Conservation (phyloP, 768 basidiomycete genomes). For the Mycena capillaripes region DNA sequence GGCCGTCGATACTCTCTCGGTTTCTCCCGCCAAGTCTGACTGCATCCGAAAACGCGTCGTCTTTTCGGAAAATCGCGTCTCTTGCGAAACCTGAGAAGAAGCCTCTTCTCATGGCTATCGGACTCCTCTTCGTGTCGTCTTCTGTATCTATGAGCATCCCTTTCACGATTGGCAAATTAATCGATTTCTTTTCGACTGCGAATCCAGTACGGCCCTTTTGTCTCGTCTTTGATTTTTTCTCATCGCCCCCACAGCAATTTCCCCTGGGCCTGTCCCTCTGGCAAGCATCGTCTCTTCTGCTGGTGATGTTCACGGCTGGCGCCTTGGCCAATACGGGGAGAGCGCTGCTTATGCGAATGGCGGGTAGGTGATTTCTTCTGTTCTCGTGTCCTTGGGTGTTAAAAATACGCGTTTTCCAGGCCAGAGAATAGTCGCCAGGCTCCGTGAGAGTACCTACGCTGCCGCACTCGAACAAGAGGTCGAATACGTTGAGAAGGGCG, state of each 20-base stretch:
- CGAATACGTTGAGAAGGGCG: constrained; percentile 92
- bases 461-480: constrained; percentile 93
- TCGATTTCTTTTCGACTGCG: constrained; percentile 89
- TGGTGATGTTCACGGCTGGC: constrained; percentile 87
- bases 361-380: constrained; percentile 62
- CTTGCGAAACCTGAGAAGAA: constrained; percentile 89
- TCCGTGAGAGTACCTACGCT: constrained; percentile 85
- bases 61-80: constrained; percentile 79
- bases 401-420: constrained; percentile 51
- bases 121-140: constrained; percentile 88
- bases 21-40: constrained; percentile 39
- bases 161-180: constrained; percentile 92
- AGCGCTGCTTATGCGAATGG: constrained; percentile 87
- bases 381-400: background rate
- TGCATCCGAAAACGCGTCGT: constrained; percentile 62
- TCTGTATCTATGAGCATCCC: constrained; percentile 94
- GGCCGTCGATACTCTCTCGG: constrained; percentile 39
- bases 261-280: constrained; percentile 85
- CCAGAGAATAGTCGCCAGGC: constrained; percentile 91
- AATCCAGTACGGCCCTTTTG: constrained; percentile 69
- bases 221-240: background rate
- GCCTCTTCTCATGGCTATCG: constrained; percentile 81
- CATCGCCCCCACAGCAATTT: constrained; percentile 64
- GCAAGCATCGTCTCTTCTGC: constrained; percentile 81
- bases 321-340: constrained; percentile 89